phyloP scores from a whole-genome alignment of 345 rosid species.

The Excoecaria cochinchinensis region DNA sequence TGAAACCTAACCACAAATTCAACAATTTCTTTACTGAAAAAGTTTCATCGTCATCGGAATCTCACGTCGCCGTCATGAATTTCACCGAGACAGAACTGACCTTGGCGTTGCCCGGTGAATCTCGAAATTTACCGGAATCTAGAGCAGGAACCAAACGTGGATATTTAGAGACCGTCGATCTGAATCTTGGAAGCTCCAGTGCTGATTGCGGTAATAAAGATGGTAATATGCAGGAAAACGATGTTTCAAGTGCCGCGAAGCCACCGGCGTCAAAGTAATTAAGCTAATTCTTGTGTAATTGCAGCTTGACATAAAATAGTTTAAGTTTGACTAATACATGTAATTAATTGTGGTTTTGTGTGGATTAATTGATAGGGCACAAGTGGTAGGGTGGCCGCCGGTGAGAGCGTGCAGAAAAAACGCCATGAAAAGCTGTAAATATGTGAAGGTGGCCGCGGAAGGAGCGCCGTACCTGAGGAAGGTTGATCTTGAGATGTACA shows the following conservation, averaged over 20 bases:
- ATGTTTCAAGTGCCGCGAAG: conserved; percentile 22
- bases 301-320: neutral
- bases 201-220: neutral
- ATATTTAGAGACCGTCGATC: conserved; percentile 41
- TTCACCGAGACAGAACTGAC: conserved; percentile 58
- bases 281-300: neutral
- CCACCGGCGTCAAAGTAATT: conserved; percentile 38
- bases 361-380: conserved; percentile 25
- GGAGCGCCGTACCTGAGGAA: conserved; percentile 75
- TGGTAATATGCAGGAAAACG: conserved; percentile 4
- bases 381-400: conserved; percentile 86
- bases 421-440: conserved; percentile 39
- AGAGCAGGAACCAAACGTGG: conserved; percentile 45
- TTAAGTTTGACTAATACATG: neutral
- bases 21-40: conserved; percentile 28
- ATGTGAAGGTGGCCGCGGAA: conserved; percentile 71
- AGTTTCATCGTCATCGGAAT: conserved; percentile 27
- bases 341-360: neutral
- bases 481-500: conserved; percentile 55
- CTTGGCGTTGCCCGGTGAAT: conserved; percentile 56
- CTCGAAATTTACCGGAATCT: conserved; percentile 16
- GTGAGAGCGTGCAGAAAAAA: conserved; percentile 38
- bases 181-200: conserved; percentile 29
- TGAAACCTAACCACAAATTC: neutral
- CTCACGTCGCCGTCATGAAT: conserved; percentile 24